Evolutionary conservation across 495 filamentous ascomycete genomes (phyloP), one percentile per base, ranked within the genome.

Genomic region (Chaetomium fimeti): DNA sequence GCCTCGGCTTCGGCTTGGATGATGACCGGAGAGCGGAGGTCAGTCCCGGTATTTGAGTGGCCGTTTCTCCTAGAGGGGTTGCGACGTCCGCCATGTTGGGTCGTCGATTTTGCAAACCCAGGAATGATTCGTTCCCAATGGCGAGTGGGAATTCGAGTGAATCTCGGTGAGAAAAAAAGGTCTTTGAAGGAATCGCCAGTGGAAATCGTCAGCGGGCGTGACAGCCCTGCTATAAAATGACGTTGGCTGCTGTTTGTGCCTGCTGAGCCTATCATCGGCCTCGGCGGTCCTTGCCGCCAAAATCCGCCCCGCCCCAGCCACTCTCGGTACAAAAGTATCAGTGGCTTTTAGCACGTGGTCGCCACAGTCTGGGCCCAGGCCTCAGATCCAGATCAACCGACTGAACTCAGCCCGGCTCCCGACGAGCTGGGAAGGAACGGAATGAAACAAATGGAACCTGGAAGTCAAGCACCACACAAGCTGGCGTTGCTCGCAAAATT

Each of bases 61-160:
- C 52, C 15, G 62, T 58, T 22, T 66, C 52, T 40, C 53, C 55
- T n/a, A 29, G 32, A 32, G 40, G 45, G 22, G 25, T 62, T n/a
- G 63, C 68, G 29, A 69, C 66, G 22, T 74, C 68, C 24, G 70
- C 48, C 72, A 74, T 74, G 54, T 66, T 27, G 57, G 49, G 2
- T 27, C 36, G 38, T 57, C 47, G 47, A 48, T 13, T 57, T 8
- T 4, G 24, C 32, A 64, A 52, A 58, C 36, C 47, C 47, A 49
- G 20, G 43, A 54, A 38, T 36, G 52, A 56, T 28, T 38, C 40
- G n/a, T 18, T 63, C 59, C 62, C 55, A 61, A 36, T 56, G 65
- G 49, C 18, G 45, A 65, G 40, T 62, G 28, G 13, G 20, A 22
- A 45, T 36, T 27, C 24, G 20, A 53, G 45, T 22, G 29, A 28